A percentile compares a stretch with the other conserved stretches of the same genome.
Conservation (phyloP, 352 stramenopile species). For the Globisporangium heterothallicum region DNA sequence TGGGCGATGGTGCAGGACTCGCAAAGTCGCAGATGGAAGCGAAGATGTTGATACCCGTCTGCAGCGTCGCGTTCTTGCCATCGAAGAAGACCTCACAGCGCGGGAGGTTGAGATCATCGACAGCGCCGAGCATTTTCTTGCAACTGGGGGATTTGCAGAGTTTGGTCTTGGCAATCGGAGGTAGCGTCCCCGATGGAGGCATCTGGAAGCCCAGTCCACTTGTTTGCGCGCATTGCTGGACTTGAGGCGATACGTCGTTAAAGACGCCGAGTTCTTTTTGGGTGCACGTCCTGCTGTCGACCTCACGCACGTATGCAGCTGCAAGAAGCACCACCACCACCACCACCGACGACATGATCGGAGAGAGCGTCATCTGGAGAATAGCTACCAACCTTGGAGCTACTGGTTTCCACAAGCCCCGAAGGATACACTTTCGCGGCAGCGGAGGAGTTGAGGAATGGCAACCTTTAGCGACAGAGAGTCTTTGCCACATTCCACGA, state of each 20-base stretch:
- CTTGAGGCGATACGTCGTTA: constrained; percentile 26
- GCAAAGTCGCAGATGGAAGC: constrained; percentile 32
- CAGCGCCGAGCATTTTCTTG: constrained; percentile 41
- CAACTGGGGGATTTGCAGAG: constrained; percentile 43
- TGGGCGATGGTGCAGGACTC: constrained; percentile 26
- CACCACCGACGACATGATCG: not conserved
- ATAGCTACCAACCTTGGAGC: too few relatives aligned
- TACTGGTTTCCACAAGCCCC: too few relatives aligned
- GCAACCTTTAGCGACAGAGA: not conserved
- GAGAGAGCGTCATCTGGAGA: too few relatives aligned
- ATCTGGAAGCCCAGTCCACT: constrained; percentile 38
- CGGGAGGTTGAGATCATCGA: constrained; percentile 56
- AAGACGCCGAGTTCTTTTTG: constrained; percentile 41
- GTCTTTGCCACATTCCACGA: not conserved
- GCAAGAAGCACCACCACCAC: not conserved
- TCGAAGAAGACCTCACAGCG: constrained; percentile 40
- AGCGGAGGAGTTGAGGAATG: not conserved
- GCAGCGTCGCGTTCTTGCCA: constrained; percentile 47
- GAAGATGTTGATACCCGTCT: constrained; percentile 40
- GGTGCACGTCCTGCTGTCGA: constrained; percentile 20
- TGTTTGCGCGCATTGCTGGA: constrained; percentile 32
- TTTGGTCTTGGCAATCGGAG: constrained; percentile 19
- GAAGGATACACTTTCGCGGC: too few relatives aligned
- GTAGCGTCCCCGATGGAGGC: constrained; percentile 25
- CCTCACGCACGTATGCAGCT: not conserved